Evolutionary conservation across 73 alveolate species (phyloP).

Genomic region (Paramecium sonneborni): DNA sequence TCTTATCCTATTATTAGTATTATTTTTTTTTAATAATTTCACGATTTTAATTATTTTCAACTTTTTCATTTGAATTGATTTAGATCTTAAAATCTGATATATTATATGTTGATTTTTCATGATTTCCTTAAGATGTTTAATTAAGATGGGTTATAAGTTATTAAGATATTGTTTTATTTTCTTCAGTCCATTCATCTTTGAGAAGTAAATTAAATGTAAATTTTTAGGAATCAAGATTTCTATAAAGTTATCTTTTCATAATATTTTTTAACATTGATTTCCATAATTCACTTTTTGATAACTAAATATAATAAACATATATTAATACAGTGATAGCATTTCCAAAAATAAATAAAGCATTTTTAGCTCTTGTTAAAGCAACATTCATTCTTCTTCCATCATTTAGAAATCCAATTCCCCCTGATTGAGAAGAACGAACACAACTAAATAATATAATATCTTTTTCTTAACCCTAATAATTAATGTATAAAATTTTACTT

Average conservation of each 20-base stretch:
- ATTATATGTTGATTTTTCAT: background rate
- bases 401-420: conserved; percentile 72
- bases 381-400: conserved; percentile 85
- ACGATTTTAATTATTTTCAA: background rate
- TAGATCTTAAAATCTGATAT: background rate
- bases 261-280: background rate
- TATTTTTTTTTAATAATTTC: background rate
- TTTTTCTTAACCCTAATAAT: conserved; percentile 82
- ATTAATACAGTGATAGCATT: conserved; percentile 71
- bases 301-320: background rate
- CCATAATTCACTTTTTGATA: conserved; percentile 24
- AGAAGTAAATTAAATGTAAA: background rate
- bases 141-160: background rate
- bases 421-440: conserved; percentile 73
- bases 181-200: background rate
- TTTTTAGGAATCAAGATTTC: background rate
- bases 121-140: background rate
- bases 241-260: background rate
- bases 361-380: conserved; percentile 86
- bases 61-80: background rate
- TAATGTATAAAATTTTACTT: background rate
- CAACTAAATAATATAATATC: conserved; percentile 78
- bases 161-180: background rate
- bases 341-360: conserved; percentile 77
- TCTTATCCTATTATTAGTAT: background rate